phyloP scores from a whole-genome alignment of 2,329 filamentous ascomycete species.

The Colletotrichum plurivorum region DNA sequence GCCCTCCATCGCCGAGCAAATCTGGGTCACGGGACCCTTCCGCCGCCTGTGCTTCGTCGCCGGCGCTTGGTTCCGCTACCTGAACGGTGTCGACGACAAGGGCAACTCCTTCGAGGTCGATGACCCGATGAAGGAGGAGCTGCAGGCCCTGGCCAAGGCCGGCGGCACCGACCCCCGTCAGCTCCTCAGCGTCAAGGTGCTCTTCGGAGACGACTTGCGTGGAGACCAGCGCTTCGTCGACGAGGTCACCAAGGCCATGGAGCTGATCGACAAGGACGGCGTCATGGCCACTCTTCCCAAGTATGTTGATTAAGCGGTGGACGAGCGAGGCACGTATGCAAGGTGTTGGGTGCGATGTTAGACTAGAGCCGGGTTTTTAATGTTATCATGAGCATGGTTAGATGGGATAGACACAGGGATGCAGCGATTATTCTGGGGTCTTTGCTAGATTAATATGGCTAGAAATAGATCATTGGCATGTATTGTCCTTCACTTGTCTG shows the following conservation, averaged over 20 bases:
- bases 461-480: neutral
- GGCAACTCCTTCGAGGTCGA: slow-evolving; percentile 59
- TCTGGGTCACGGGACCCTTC: slow-evolving; percentile 60
- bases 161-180: slow-evolving; percentile 58
- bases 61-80: slow-evolving; percentile 65
- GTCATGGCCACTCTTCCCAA: slow-evolving; percentile 64
- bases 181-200: slow-evolving; percentile 60
- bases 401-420: slow-evolving; percentile 10
- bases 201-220: slow-evolving; percentile 68
- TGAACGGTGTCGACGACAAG: slow-evolving; percentile 64
- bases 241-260: slow-evolving; percentile 62
- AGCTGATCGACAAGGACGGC: slow-evolving; percentile 61
- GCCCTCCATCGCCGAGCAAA: slow-evolving; percentile 61
- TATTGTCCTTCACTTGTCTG: too few relatives aligned
- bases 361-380: neutral
- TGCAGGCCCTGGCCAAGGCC: slow-evolving; percentile 59
- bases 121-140: slow-evolving; percentile 63
- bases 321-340: neutral
- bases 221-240: slow-evolving; percentile 61
- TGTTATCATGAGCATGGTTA: slow-evolving; percentile 13
- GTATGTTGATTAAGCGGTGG: slow-evolving; percentile 51
- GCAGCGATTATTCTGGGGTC: neutral
- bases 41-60: slow-evolving; percentile 64
- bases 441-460: neutral
- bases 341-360: neutral